Evolutionary conservation across 441 rosid species (phyloP).

Genomic region (Jatropha multifida): DNA sequence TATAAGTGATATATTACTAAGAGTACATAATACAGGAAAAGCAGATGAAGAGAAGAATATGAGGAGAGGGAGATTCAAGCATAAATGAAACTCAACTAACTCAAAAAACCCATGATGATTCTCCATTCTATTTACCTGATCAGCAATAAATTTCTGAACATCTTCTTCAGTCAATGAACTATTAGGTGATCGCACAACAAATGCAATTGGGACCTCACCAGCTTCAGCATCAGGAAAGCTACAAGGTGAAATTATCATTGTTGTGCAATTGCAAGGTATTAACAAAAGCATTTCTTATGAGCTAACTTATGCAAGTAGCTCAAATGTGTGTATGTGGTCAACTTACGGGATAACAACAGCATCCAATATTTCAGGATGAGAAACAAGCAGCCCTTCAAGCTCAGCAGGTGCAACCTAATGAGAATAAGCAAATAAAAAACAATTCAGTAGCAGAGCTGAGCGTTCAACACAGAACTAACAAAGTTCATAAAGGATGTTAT

Average conservation of each 20-base stretch:
- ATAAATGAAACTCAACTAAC: neutral
- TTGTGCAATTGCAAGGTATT: neutral
- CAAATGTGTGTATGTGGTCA: neutral
- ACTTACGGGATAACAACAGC: conserved; percentile 93
- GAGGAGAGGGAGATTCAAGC: neutral
- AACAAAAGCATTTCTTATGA: neutral
- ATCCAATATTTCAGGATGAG: conserved; percentile 78
- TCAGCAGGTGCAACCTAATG: conserved; percentile 94
- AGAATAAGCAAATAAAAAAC: conserved; percentile 4
- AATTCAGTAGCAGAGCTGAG: neutral
- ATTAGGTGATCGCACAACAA: conserved; percentile 67
- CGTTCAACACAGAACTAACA: conserved; percentile 3
- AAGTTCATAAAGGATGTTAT: neutral
- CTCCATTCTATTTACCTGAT: conserved; percentile 49
- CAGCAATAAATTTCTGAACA: conserved; percentile 57
- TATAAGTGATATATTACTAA: too few relatives aligned
- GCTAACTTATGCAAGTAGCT: neutral
- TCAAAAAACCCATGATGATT: neutral
- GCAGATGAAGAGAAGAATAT: neutral
- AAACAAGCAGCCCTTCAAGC: conserved; percentile 90
- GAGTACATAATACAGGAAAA: neutral
- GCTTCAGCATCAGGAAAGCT: conserved; percentile 93
- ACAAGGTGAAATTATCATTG: conserved; percentile 21
- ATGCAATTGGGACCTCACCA: conserved; percentile 87
- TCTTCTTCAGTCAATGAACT: conserved; percentile 74